Conservation (phyloP, 2,329 filamentous ascomycete species). For the Calonectria multiphialidica region DNA sequence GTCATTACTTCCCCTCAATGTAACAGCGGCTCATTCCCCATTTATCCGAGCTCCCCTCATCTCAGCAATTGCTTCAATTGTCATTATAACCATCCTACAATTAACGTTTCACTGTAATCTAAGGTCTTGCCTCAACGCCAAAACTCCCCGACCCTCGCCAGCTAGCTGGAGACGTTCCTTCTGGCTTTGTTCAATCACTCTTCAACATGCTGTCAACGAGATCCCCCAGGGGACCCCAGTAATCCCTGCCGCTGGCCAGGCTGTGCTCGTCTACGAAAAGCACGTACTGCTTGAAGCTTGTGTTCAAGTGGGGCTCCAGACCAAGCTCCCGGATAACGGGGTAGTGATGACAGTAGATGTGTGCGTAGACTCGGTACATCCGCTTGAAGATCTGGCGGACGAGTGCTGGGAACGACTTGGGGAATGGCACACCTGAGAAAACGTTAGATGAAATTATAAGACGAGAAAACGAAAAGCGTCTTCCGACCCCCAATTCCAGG, state of each 20-base stretch:
- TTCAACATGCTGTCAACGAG: conserved; percentile 97
- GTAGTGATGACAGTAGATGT: conserved; percentile 99
- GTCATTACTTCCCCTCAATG: background rate
- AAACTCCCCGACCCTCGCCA: conserved; percentile 35
- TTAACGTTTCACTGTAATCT: conserved; percentile 28
- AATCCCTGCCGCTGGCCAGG: conserved; percentile 93
- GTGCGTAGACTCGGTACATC: conserved; percentile 97
- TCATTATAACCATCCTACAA: conserved; percentile 37
- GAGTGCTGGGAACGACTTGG: conserved; percentile 88
- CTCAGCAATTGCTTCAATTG: conserved; percentile 2
- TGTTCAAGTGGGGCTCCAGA: conserved; percentile 97
- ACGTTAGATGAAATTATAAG: conserved; percentile 20
- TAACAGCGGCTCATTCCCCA: background rate
- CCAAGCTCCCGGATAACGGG: conserved; percentile 95
- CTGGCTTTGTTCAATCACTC: conserved; percentile 74
- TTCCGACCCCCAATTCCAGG: too few relatives aligned
- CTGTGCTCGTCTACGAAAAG: conserved; percentile 98
- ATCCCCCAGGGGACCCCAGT: conserved; percentile 95
- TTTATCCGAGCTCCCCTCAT: conserved; percentile 12
- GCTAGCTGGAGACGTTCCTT: conserved; percentile 4
- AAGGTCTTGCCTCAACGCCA: conserved; percentile 24
- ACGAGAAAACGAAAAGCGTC: background rate
- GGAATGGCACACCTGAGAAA: conserved; percentile 84
- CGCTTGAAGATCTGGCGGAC: conserved; percentile 98
- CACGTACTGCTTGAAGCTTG: conserved; percentile 99